phyloP scores from a whole-genome alignment of 768 basidiomycete species.

The Phaeotremella fagi region DNA sequence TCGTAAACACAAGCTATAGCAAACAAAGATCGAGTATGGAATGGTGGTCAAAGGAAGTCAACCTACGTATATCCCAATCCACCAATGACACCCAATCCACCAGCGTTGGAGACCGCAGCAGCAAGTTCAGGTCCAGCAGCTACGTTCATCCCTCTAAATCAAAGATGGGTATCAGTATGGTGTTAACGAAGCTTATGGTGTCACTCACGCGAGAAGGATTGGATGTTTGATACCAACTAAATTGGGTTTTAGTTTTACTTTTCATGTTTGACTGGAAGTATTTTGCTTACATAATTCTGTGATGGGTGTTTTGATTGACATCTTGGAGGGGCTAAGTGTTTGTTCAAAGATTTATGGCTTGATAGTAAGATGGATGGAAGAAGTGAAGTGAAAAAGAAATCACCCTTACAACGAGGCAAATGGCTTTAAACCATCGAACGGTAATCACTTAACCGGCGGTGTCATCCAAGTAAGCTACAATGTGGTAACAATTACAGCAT shows the following conservation, averaged over 20 bases:
- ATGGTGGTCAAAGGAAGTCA: constrained; percentile 54
- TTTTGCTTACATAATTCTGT: constrained; percentile 68
- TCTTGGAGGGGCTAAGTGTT: constrained; percentile 11
- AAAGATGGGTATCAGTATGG: constrained; percentile 38
- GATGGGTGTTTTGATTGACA: constrained; percentile 67
- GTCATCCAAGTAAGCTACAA: no score
- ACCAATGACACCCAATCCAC: constrained; percentile 87
- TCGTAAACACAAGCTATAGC: constrained; percentile 58
- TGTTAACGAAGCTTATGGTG: constrained; percentile 45
- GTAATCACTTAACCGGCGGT: no score
- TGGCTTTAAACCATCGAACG: no score
- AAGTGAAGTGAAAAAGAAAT: no score
- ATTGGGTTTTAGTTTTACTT: no score
- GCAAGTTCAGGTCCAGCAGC: constrained; percentile 76
- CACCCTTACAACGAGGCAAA: no score
- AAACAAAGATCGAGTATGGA: constrained; percentile 69
- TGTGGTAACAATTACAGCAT: no score
- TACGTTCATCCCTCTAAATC: constrained; percentile 63
- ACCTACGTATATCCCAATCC: constrained; percentile 52
- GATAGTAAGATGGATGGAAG: no score
- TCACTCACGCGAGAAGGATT: constrained; percentile 68
- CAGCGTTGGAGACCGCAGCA: constrained; percentile 89
- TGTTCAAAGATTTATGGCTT: no score
- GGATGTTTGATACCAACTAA: constrained; percentile 70
- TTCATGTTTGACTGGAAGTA: no score